Evolutionary conservation across 805 yeast genomes (phyloP).

Genomic region (Alloascoidea africana): DNA sequence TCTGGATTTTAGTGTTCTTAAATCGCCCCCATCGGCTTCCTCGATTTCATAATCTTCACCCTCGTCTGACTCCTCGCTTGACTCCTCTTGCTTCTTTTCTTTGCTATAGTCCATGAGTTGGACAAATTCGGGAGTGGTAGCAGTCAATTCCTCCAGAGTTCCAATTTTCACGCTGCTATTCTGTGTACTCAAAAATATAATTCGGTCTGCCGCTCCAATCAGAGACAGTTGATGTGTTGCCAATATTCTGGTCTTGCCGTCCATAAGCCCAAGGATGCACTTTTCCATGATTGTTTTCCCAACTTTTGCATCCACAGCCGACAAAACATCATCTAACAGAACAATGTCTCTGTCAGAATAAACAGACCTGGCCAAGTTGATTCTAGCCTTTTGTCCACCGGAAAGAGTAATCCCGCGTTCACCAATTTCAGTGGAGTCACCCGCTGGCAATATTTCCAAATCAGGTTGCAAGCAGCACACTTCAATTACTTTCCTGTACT

Average conservation of each 20-base stretch:
- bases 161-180: conserved; percentile 45
- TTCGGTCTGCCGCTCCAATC: conserved; percentile 44
- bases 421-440: conserved; percentile 70
- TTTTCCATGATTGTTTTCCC: conserved; percentile 64
- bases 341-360: conserved; percentile 55
- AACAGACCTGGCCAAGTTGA: conserved; percentile 66
- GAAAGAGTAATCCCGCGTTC: conserved; percentile 75
- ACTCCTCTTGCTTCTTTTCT: conserved; percentile 14
- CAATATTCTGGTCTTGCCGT: conserved; percentile 40
- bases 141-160: conserved; percentile 28
- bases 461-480: conserved; percentile 60
- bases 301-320: conserved; percentile 80
- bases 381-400: conserved; percentile 85
- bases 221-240: conserved; percentile 66
- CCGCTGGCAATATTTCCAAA: conserved; percentile 51
- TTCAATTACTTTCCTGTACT: conserved; percentile 37
- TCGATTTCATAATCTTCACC: conserved; percentile 10
- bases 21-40: conserved; percentile 3
- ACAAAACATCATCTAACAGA: conserved; percentile 62
- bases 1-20: conserved; percentile 10
- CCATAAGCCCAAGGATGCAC: conserved; percentile 38
- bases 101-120: conserved; percentile 33
- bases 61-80: conserved; percentile 12
- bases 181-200: conserved; percentile 38
- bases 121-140: conserved; percentile 26